Evolutionary conservation across 192 early-diverging fungal species (phyloP).

Genomic region (Haplosporangium gracile): DNA sequence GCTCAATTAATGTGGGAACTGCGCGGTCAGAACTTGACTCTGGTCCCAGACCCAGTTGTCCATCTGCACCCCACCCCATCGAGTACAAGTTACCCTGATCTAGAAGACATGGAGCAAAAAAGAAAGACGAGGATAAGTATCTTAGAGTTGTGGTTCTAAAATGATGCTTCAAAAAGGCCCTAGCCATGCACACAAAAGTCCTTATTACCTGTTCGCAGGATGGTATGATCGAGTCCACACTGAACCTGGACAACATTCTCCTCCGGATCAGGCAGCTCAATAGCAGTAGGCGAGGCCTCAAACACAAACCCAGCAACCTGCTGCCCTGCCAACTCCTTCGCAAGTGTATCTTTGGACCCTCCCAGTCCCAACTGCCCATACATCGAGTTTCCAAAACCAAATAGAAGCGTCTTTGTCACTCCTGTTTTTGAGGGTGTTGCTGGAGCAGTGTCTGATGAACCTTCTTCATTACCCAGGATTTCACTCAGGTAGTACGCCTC

Average conservation of each 20-base stretch:
- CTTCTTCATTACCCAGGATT: not conserved
- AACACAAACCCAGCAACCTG: constrained; percentile 40
- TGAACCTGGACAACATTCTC: constrained; percentile 64
- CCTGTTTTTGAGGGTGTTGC: not conserved
- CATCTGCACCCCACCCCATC: constrained; percentile 86
- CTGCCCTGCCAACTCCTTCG: constrained; percentile 30
- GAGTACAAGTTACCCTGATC: constrained; percentile 67
- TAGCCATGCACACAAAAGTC: not conserved
- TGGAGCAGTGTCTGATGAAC: not conserved
- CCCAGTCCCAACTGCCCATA: constrained; percentile 77
- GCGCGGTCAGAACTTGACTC: constrained; percentile 55
- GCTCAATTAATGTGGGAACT: constrained; percentile 62
- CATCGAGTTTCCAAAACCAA: constrained; percentile 75
- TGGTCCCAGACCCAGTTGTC: constrained; percentile 74
- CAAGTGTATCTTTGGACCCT: constrained; percentile 46
- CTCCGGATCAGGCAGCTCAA: constrained; percentile 32
- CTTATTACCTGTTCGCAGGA: constrained; percentile 67
- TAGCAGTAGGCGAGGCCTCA: constrained; percentile 39
- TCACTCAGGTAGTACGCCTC: constrained; percentile 1
- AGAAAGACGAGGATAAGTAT: not conserved
- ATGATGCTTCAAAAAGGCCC: not conserved
- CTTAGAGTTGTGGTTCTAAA: not conserved
- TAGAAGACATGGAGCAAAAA: not conserved
- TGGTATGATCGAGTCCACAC: constrained; percentile 79
- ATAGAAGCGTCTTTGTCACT: constrained; percentile 49